These are phyloP conservation scores for Capronia coronata DNA, from an alignment of 2,329 filamentous ascomycete genomes.

Conservation along the genomic window DNA sequence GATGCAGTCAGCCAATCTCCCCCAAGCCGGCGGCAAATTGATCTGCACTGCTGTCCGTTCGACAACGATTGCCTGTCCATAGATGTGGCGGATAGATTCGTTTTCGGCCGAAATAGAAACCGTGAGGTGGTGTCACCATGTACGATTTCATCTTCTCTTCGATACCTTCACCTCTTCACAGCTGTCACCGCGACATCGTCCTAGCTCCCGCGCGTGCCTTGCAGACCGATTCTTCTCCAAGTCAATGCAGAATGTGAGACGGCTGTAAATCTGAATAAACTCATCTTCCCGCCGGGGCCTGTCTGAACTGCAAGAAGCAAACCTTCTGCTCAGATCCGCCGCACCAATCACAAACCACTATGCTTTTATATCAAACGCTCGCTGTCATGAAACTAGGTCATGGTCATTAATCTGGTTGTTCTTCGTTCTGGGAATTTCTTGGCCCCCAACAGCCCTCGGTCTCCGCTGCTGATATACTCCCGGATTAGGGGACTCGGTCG, in stretches of 20 bases:
- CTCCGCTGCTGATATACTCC: conserved; percentile 28
- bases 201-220: too few species aligned
- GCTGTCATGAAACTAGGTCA: conserved; percentile 19
- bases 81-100: neutral
- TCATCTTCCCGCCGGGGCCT: neutral
- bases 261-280: too few species aligned
- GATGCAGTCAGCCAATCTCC: neutral
- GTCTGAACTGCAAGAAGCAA: neutral
- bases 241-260: too few species aligned
- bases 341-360: neutral
- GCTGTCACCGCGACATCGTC: too few species aligned
- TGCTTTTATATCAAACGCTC: conserved; percentile 2
- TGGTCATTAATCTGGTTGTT: conserved; percentile 44
- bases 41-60: too few species aligned
- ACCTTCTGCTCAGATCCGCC: neutral
- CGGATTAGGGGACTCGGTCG: conserved; percentile 27
- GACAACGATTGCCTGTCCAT: too few species aligned
- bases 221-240: too few species aligned
- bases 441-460: conserved; percentile 29
- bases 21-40: neutral
- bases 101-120: neutral
- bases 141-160: neutral
- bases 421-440: conserved; percentile 44
- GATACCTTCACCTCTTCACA: too few species aligned
- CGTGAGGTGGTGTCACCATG: neutral